These are phyloP conservation scores for Leccinum pachyderme DNA, from an alignment of 1,284 basidiomycete genomes.

Conservation along the genomic window DNA sequence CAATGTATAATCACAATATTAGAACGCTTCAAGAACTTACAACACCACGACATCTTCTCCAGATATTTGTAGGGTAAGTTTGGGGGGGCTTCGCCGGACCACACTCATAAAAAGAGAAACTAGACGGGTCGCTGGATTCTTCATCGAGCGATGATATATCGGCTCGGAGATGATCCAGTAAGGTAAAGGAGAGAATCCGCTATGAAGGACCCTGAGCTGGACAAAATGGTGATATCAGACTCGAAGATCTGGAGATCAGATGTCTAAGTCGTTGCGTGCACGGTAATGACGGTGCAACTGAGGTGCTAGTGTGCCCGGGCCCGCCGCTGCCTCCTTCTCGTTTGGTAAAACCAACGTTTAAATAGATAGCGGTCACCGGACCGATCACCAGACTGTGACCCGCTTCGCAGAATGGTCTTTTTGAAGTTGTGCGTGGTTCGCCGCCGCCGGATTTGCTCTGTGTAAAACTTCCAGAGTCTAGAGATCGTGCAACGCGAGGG, in stretches of 20 bases:
- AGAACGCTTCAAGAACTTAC: conserved; percentile 6
- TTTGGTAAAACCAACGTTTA: not conserved
- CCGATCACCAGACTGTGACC: not conserved
- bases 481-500: not conserved
- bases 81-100: conserved; percentile 9
- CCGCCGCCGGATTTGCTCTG: too few relatives aligned
- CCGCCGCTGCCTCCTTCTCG: not conserved
- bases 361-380: not conserved
- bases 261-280: not conserved
- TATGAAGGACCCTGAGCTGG: not conserved
- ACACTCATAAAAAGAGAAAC: conserved; percentile 9
- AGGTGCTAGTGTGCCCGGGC: not conserved
- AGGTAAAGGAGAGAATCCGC: not conserved
- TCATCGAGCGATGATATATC: not conserved
- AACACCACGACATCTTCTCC: conserved; percentile 19
- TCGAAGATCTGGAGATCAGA: not conserved
- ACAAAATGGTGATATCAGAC: not conserved
- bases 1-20: not conserved
- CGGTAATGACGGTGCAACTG: not conserved
- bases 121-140: not conserved
- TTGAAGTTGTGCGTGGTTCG: too few relatives aligned
- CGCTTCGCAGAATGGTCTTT: too few relatives aligned
- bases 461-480: not conserved
- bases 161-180: not conserved
- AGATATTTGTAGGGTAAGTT: conserved; percentile 6